Conservation (phyloP, 2,329 filamentous ascomycete genomes). For the Trichoderma sp. region DNA sequence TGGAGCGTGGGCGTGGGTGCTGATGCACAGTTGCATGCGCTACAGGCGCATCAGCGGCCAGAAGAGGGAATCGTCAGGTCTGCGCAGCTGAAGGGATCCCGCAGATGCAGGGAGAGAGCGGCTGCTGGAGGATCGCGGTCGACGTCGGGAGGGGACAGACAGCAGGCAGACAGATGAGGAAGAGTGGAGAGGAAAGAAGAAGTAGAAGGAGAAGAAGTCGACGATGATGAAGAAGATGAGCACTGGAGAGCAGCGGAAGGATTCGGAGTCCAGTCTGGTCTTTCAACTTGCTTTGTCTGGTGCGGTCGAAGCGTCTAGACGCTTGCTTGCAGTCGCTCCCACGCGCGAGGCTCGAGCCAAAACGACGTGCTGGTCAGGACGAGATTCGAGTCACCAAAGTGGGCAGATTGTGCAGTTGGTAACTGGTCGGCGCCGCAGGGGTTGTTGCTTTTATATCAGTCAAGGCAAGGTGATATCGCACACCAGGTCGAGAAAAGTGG, state of each 20-base stretch:
- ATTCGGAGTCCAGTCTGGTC: neutral
- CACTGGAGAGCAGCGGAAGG: too few relatives aligned
- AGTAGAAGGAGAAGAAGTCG: too few relatives aligned
- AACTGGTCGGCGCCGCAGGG: constrained; percentile 9
- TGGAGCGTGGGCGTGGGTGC: neutral
- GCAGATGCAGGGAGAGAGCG: neutral
- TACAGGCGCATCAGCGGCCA: constrained; percentile 26
- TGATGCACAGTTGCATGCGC: constrained; percentile 26
- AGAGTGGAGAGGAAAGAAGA: too few relatives aligned
- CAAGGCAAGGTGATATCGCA: too few relatives aligned
- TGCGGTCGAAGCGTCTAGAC: too few relatives aligned
- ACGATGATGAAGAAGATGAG: too few relatives aligned
- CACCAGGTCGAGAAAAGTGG: neutral
- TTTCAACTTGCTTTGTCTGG: too few relatives aligned
- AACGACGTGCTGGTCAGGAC: neutral
- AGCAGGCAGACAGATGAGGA: too few relatives aligned
- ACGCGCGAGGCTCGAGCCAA: neutral
- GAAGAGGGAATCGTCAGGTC: constrained; percentile 20
- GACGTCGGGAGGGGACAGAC: too few relatives aligned
- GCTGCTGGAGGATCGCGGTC: too few relatives aligned
- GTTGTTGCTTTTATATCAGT: neutral
- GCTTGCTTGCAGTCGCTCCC: neutral
- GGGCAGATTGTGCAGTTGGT: neutral
- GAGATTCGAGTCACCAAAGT: neutral
- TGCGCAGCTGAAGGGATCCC: constrained; percentile 8